Base-by-base conservation (phyloP, 139 green algal genomes). In the Picochlorum sp. region DNA sequence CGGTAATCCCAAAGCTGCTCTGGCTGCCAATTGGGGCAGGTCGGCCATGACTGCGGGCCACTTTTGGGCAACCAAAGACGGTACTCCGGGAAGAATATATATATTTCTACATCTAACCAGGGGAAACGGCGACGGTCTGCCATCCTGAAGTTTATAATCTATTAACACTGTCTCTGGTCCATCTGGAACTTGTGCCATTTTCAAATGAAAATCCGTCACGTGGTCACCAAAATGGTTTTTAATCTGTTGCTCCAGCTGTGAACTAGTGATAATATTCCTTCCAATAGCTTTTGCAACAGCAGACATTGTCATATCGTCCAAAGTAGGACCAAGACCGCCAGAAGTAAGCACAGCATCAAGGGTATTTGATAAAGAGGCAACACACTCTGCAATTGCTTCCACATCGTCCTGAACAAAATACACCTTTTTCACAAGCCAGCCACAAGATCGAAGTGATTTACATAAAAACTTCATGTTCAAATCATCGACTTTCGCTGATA, bases 1-100 rank as follows among this genome's bases (percentile, higher is more conserved):
- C 22, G 39, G 39, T 16, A 47, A 8, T 47, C 39, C 10, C 18
- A 47, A 26, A 16, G 7, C 20, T 20, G 39, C 5, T n/a, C 20
- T 47, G 39, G 12, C 22, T 14, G 20, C n/a, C 18, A 31, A 32
- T 53, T n/a, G 44, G 43, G 57, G 28, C 33, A 94, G 61, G 33
- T 74, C 33, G 6, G 26, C 32, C 41, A 69, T 64, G 8, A 90
- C 59, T 2, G 70, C 76, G 22, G 30, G 8, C 85, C 83, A 89
- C 59, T 89, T 90, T 33, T 77, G 51, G 7, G 63, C 73, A 59
- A 93, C 62, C 28, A 90, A 74, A 31, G 79, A 40, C 0, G 86
- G 86, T 1, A 93, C 82, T 33, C 85, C 86, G 7, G 86, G 86
- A 50, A 94, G 69, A 18, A 93, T 68, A 59, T 84, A 93, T 3